Conservation (phyloP, 2,329 filamentous ascomycete genomes). For the Botrytis tulipae region DNA sequence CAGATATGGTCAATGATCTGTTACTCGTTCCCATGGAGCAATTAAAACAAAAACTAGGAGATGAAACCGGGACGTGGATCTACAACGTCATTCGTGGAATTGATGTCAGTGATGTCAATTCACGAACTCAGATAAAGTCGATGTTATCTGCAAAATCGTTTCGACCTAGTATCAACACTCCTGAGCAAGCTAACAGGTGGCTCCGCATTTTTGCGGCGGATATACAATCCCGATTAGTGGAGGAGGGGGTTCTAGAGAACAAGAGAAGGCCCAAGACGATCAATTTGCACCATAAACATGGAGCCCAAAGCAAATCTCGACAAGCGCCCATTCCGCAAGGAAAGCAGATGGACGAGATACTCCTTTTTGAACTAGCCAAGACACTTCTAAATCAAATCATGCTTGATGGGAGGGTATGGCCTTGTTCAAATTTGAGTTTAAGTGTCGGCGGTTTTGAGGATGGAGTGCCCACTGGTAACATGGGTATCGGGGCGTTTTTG, state of each 20-base stretch:
- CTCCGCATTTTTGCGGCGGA: slow-evolving; percentile 88
- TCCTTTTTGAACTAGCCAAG: slow-evolving; percentile 73
- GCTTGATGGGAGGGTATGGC: slow-evolving; percentile 78
- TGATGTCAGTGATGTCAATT: slow-evolving; percentile 84
- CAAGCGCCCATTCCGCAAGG: slow-evolving; percentile 75
- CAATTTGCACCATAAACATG: slow-evolving; percentile 77
- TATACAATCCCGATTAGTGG: slow-evolving; percentile 83
- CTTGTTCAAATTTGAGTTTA: slow-evolving; percentile 84
- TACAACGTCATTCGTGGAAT: slow-evolving; percentile 82
- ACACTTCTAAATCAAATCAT: slow-evolving; percentile 75
- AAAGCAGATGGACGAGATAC: slow-evolving; percentile 66
- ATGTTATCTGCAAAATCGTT: slow-evolving; percentile 98
- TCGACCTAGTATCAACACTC: slow-evolving; percentile 72
- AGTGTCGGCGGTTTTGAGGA: slow-evolving; percentile 93
- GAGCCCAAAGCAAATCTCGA: slow-evolving; percentile 70
- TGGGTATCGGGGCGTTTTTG: slow-evolving; percentile 84
- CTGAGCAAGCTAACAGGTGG: slow-evolving; percentile 81
- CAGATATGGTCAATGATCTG: slow-evolving; percentile 75
- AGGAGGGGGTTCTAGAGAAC: slow-evolving; percentile 86
- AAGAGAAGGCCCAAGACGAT: slow-evolving; percentile 83
- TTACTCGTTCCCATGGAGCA: slow-evolving; percentile 70
- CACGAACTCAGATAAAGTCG: slow-evolving; percentile 89
- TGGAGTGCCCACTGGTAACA: slow-evolving; percentile 70
- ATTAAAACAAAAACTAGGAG: slow-evolving; percentile 73
- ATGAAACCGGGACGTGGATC: slow-evolving; percentile 83